Conservation (phyloP, 371 early-diverging fungal genomes). For the Synchytrium microbalum region DNA sequence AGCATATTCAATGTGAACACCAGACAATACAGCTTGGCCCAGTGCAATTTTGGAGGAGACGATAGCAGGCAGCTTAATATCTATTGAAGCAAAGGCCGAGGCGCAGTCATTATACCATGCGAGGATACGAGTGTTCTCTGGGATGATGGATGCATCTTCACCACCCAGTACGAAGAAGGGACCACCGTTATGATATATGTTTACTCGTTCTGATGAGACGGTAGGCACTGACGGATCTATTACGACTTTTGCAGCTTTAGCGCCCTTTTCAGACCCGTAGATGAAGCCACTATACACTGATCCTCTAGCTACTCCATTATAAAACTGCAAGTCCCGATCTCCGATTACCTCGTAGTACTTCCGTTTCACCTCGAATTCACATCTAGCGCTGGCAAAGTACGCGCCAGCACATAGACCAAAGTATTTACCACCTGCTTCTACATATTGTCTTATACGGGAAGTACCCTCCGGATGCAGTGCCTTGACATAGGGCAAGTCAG, state of each 20-base stretch:
- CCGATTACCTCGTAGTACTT: slow-evolving; percentile 61
- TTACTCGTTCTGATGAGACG: background rate
- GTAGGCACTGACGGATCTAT: background rate
- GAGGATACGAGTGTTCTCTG: background rate
- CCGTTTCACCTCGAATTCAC: slow-evolving; percentile 69
- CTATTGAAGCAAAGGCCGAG: background rate
- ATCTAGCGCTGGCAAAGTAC: slow-evolving; percentile 62
- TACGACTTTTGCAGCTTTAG: slow-evolving; percentile 46
- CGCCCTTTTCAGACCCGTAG: slow-evolving; percentile 71
- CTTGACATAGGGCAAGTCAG: slow-evolving; percentile 72
- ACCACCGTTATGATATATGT: slow-evolving; percentile 36
- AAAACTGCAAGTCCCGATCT: slow-evolving; percentile 63
- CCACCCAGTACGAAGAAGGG: slow-evolving; percentile 31
- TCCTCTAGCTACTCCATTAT: slow-evolving; percentile 61
- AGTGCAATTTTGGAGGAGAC: slow-evolving; percentile 25
- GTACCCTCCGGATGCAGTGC: slow-evolving; percentile 52
- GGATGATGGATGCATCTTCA: background rate
- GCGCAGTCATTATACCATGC: background rate
- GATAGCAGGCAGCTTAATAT: slow-evolving; percentile 30
- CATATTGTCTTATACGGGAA: slow-evolving; percentile 58
- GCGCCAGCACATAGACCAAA: slow-evolving; percentile 92
- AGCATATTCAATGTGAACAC: slow-evolving; percentile 36
- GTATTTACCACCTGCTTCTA: slow-evolving; percentile 72
- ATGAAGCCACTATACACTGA: slow-evolving; percentile 68
- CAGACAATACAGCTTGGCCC: slow-evolving; percentile 27